A percentile compares a stretch with the other conserved stretches of the same genome.
These are phyloP conservation scores for Skeletonema menzelii DNA, from an alignment of 108 stramenopile species.

Conservation along the genomic window DNA sequence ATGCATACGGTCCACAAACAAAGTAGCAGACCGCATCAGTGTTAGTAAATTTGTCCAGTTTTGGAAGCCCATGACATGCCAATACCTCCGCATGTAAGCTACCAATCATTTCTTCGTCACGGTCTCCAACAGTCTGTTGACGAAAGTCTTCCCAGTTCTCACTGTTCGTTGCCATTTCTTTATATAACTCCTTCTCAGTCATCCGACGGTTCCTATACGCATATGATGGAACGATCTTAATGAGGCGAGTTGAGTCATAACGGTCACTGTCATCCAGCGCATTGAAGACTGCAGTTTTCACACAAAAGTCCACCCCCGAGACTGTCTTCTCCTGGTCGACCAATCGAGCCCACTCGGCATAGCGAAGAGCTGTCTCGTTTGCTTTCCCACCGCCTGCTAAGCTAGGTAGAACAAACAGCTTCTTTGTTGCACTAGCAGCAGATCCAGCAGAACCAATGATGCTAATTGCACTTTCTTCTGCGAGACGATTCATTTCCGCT, in stretches of 20 bases:
- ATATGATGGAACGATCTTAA: slow-evolving; percentile 49
- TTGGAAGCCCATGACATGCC: slow-evolving; percentile 64
- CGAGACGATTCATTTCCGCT: slow-evolving; percentile 19
- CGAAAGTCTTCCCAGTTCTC: slow-evolving; percentile 48
- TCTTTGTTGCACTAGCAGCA: slow-evolving; percentile 4
- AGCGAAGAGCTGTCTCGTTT: slow-evolving; percentile 14
- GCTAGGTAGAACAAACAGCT: slow-evolving; percentile 4
- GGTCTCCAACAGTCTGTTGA: slow-evolving; percentile 31
- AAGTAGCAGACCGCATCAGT: slow-evolving; percentile 74
- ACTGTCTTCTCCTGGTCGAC: slow-evolving; percentile 23
- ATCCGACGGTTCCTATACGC: slow-evolving; percentile 70
- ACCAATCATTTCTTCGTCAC: slow-evolving; percentile 56
- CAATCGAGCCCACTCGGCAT: slow-evolving; percentile 39
- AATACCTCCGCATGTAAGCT: slow-evolving; percentile 61
- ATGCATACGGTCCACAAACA: slow-evolving; percentile 73
- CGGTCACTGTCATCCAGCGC: background rate
- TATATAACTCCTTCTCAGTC: slow-evolving; percentile 54
- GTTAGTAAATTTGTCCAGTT: slow-evolving; percentile 52
- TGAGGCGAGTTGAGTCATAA: slow-evolving; percentile 15
- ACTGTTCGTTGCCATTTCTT: slow-evolving; percentile 54
- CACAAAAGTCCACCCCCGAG: slow-evolving; percentile 4
- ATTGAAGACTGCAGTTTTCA: background rate
- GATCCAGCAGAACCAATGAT: slow-evolving; percentile 1
- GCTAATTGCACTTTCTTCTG: slow-evolving; percentile 11
- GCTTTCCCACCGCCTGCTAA: background rate